These are phyloP conservation scores for Tolypocladium pustulatum DNA, from an alignment of 2,329 filamentous ascomycete genomes.

Conservation along the genomic window DNA sequence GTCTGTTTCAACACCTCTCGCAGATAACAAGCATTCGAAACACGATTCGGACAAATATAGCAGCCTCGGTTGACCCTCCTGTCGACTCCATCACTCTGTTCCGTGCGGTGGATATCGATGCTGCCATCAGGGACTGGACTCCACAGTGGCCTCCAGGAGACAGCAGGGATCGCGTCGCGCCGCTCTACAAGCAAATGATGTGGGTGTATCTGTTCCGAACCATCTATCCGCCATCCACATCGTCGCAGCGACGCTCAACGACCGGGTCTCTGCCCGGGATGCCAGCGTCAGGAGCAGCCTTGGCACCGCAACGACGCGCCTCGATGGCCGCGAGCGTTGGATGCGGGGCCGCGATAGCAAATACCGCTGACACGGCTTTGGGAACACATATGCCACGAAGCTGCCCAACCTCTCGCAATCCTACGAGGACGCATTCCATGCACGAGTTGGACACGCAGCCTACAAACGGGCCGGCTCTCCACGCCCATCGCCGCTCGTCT, in stretches of 20 bases:
- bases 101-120: slow-evolving; percentile 65
- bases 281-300: slow-evolving; percentile 6
- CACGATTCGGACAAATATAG: slow-evolving; percentile 59
- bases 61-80: slow-evolving; percentile 48
- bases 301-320: slow-evolving; percentile 17
- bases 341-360: background rate
- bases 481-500: slow-evolving; percentile 18
- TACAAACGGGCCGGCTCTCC: slow-evolving; percentile 5
- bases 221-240: slow-evolving; percentile 41
- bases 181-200: slow-evolving; percentile 56
- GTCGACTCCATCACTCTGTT: slow-evolving; percentile 66
- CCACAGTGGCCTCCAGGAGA: slow-evolving; percentile 51
- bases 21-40: slow-evolving; percentile 71
- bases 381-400: slow-evolving; percentile 15
- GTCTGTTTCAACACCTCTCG: slow-evolving; percentile 67
- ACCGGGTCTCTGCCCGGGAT: slow-evolving; percentile 15
- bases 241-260: slow-evolving; percentile 18
- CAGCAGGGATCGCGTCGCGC: slow-evolving; percentile 42
- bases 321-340: slow-evolving; percentile 23
- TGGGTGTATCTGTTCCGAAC: slow-evolving; percentile 55
- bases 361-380: background rate
- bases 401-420: slow-evolving; percentile 21
- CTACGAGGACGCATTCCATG: slow-evolving; percentile 28
- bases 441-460: slow-evolving; percentile 22
- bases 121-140: slow-evolving; percentile 63